Percentiles rank a stretch among this genome's conserved stretches.
These are phyloP conservation scores for Mycena citricolor DNA, from an alignment of 1,284 basidiomycete species.

Conservation along the genomic window DNA sequence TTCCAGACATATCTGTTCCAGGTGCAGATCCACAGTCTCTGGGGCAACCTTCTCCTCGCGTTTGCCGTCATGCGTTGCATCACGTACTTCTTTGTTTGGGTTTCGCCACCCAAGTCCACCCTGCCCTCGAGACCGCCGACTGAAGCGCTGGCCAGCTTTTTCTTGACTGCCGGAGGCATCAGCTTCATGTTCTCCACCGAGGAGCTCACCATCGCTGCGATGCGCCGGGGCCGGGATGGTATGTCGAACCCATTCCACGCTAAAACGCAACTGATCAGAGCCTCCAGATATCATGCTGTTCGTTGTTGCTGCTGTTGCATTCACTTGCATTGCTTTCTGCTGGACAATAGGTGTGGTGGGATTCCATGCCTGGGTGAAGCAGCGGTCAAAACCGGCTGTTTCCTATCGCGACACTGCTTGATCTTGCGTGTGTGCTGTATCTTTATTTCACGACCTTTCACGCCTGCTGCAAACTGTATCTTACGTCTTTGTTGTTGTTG, in stretches of 20 bases:
- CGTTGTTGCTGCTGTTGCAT: slow-evolving; percentile 74
- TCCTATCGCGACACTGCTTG: slow-evolving; percentile 45
- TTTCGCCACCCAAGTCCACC: slow-evolving; percentile 72
- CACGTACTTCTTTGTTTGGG: slow-evolving; percentile 95
- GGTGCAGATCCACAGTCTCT: slow-evolving; percentile 86
- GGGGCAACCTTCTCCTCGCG: slow-evolving; percentile 88
- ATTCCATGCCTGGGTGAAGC: slow-evolving; percentile 78
- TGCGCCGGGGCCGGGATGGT: slow-evolving; percentile 89
- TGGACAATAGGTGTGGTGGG: slow-evolving; percentile 74
- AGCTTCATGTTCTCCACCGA: slow-evolving; percentile 92
- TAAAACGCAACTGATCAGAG: slow-evolving; percentile 2
- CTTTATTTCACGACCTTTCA: slow-evolving; percentile 3
- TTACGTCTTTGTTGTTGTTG: slow-evolving; percentile 1
- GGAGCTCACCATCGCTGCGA: slow-evolving; percentile 88
- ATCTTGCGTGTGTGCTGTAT: not conserved
- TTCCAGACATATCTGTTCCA: slow-evolving; percentile 88
- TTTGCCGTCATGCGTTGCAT: slow-evolving; percentile 78
- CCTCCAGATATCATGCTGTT: slow-evolving; percentile 80
- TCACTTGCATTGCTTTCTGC: slow-evolving; percentile 81
- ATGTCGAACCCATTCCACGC: slow-evolving; percentile 28
- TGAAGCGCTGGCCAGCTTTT: slow-evolving; percentile 87
- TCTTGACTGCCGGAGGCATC: slow-evolving; percentile 85
- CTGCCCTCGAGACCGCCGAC: slow-evolving; percentile 93
- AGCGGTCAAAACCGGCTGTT: slow-evolving; percentile 33
- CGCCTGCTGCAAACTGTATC: not conserved